Base-by-base conservation (phyloP, 2,329 filamentous ascomycete species). In the Dactylellina sp. region DNA sequence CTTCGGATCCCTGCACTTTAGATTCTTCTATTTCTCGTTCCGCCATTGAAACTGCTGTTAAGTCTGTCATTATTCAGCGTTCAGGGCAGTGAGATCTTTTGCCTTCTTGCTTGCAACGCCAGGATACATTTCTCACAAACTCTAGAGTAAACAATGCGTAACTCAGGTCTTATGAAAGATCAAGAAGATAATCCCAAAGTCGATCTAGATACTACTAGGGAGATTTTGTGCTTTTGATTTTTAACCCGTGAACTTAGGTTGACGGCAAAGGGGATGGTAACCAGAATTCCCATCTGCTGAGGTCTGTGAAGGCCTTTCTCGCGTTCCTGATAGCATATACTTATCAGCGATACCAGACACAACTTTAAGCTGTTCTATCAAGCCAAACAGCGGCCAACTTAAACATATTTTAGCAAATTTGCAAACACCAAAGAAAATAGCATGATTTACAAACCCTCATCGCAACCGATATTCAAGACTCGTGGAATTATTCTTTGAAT, bases 21-120 rank as follows among this genome's bases (percentile, higher is more conserved):
- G 57, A 46, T 24, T 71, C 65, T 5, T 71, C 65, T 9, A 14
- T 2, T 18, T 40, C 65, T 57, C 59, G 42, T 28, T 71, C 50
- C 1, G 11, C 32, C n/a, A 25, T 24, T 0, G 24, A 18, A 11
- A 71, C 6, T 9, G 20, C 57, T 40, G 42, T 28, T 14, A 71
- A 32, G 2, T 40, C 42, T 9, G 46, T 18, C n/a, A 71, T 52
- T 7, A 71, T 63, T 53, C n/a, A 2, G 63, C 16, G 7, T 20
- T 39, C 9, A 71, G 32, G 6, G 57, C 35, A 0, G 55, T 39
- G 11, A 62, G 35, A 39, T 61, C 42, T 25, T 62, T 62, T 28
- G 57, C 49, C 16, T 16, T 42, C 3, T 20, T 2, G 1, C 28
- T 40, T 20, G 25, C 25, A 18, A 39, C 11, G 5, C 11, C 55